Percentiles rank a stretch among this genome's conserved stretches.
Conservation (phyloP, 139 green algal species). For the Axilococcus clingmanii region DNA sequence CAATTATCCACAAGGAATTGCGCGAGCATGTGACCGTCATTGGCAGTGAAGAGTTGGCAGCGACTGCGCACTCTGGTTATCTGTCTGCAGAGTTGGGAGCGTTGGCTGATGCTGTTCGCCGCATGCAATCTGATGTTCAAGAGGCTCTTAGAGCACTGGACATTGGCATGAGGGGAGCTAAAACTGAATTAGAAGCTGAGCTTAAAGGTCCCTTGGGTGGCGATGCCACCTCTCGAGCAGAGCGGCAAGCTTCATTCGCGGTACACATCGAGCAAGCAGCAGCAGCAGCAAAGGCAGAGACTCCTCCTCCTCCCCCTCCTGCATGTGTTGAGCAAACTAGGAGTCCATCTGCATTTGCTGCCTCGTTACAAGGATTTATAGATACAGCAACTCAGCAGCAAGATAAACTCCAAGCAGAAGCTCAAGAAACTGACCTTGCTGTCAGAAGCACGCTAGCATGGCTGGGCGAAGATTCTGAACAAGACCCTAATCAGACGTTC, state of each 20-base stretch:
- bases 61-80: slow-evolving; percentile 4
- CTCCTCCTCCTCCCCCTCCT: background rate
- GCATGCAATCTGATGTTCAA: slow-evolving; percentile 15
- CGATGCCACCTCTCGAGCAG: background rate
- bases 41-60: background rate
- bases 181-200: slow-evolving; percentile 12
- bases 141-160: slow-evolving; percentile 24
- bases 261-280: slow-evolving; percentile 7
- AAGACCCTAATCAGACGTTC: slow-evolving; percentile 6
- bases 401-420: background rate
- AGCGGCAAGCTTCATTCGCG: slow-evolving; percentile 12
- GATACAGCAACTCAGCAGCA: slow-evolving; percentile 1
- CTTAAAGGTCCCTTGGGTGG: background rate
- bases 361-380: slow-evolving; percentile 12
- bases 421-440: slow-evolving; percentile 1
- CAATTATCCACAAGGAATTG: slow-evolving; percentile 1
- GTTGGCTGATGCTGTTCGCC: background rate
- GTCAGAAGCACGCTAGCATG: slow-evolving; percentile 3
- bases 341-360: slow-evolving; percentile 5
- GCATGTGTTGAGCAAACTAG: too few relatives aligned
- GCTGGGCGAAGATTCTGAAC: slow-evolving; percentile 16
- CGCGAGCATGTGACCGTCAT: background rate
- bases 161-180: slow-evolving; percentile 7
- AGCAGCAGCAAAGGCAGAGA: background rate
- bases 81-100: slow-evolving; percentile 12